Evolutionary conservation across 371 early-diverging fungal genomes (phyloP).

Genomic region (Coemansia sp.): DNA sequence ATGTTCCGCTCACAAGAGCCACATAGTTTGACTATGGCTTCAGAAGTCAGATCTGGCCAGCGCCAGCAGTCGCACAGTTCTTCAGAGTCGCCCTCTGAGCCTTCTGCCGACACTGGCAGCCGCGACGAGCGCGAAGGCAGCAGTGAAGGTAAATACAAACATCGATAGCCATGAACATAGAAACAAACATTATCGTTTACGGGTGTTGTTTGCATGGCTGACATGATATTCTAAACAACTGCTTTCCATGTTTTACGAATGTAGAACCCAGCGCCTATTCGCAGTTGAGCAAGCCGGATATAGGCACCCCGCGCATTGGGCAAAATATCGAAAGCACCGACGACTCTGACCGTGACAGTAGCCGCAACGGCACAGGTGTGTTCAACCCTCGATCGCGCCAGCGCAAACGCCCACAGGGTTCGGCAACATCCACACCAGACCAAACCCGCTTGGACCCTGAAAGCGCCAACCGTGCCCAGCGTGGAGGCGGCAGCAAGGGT

Average conservation of each 20-base stretch:
- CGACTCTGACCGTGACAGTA: conserved; percentile 13
- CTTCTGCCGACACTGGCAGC: conserved; percentile 8
- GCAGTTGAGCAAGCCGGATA: conserved; percentile 1
- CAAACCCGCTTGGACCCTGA: conserved; percentile 16
- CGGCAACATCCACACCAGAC: conserved; percentile 3
- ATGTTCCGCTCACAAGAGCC: conserved; percentile 24
- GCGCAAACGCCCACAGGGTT: conserved; percentile 17
- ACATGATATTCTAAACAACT: conserved; percentile 6
- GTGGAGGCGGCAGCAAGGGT: conserved; percentile 38
- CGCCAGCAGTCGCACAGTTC: conserved; percentile 10
- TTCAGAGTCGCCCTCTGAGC: conserved; percentile 5
- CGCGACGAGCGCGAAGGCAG: conserved; percentile 8
- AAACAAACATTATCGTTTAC: neutral
- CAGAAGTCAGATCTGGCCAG: conserved; percentile 7
- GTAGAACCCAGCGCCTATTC: conserved; percentile 6
- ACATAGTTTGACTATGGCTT: conserved; percentile 9
- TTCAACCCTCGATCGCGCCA: neutral
- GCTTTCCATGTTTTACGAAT: neutral
- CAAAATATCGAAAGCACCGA: conserved; percentile 17
- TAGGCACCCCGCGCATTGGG: neutral
- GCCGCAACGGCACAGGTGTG: neutral
- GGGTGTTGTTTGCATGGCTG: neutral
- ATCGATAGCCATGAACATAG: neutral
- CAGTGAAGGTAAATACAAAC: conserved; percentile 15
- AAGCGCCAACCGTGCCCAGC: conserved; percentile 5